Conservation (phyloP, 495 filamentous ascomycete genomes). For the Annulohypoxylon maeteangense region DNA sequence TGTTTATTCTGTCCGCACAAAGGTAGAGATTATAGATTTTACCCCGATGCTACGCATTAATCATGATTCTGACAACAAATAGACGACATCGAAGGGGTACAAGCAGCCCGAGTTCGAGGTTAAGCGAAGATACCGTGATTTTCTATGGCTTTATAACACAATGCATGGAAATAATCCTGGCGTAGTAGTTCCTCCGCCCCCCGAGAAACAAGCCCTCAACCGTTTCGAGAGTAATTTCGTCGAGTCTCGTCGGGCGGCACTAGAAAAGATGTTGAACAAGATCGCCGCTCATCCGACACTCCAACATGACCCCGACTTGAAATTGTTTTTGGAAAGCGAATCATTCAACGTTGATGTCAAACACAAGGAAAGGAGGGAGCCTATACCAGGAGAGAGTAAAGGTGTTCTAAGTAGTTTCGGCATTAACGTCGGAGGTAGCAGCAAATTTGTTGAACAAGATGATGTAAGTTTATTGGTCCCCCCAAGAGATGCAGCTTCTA, state of each 20-base stretch:
- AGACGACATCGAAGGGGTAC: conserved; percentile 97
- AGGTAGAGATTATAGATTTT: conserved; percentile 63
- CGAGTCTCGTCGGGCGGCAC: conserved; percentile 85
- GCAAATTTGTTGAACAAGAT: conserved; percentile 97
- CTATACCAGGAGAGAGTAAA: conserved; percentile 86
- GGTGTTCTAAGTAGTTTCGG: conserved; percentile 89
- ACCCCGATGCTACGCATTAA: neutral
- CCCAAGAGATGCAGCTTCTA: conserved; percentile 21
- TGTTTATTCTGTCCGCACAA: conserved; percentile 94
- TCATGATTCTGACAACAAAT: conserved; percentile 16
- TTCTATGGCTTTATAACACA: conserved; percentile 95
- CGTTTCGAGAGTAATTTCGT: conserved; percentile 98
- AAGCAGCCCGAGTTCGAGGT: conserved; percentile 90
- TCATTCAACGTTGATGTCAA: conserved; percentile 95
- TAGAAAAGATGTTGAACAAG: conserved; percentile 98
- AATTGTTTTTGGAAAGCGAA: conserved; percentile 96
- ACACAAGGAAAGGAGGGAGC: conserved; percentile 94
- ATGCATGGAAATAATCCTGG: conserved; percentile 95
- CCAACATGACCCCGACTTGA: conserved; percentile 92
- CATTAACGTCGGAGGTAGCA: conserved; percentile 74
- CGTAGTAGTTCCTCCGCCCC: conserved; percentile 93
- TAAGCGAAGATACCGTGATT: conserved; percentile 92
- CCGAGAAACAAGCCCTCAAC: conserved; percentile 97
- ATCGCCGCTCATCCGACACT: conserved; percentile 88
- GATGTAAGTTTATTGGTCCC: conserved; percentile 71